phyloP scores from a whole-genome alignment of 1,284 basidiomycete genomes.

The Cryptococcus sp. region DNA sequence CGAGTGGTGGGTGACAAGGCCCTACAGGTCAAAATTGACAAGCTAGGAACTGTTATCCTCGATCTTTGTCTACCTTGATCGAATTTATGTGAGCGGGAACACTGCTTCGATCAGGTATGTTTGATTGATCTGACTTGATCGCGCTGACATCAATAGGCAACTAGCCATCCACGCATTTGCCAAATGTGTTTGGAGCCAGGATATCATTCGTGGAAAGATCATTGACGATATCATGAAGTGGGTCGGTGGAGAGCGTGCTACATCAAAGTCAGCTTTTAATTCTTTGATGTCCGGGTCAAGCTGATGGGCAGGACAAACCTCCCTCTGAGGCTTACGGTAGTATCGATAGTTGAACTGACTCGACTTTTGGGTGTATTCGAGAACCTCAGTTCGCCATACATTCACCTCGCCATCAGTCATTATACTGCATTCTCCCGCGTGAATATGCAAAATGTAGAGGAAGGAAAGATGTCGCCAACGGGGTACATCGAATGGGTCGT shows the following conservation, averaged over 20 bases:
- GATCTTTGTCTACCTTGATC: constrained; percentile 46
- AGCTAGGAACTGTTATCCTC: constrained; percentile 31
- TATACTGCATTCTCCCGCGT: constrained; percentile 15
- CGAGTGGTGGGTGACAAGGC: constrained; percentile 23
- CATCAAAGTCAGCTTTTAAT: constrained; percentile 41
- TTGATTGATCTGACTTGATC: neutral
- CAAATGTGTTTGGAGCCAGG: constrained; percentile 54
- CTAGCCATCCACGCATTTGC: constrained; percentile 57
- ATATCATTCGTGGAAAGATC: constrained; percentile 52
- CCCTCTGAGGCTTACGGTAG: constrained; percentile 12
- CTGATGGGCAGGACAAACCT: constrained; percentile 6
- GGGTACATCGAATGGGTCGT: constrained; percentile 35
- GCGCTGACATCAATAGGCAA: constrained; percentile 45
- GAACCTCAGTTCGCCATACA: constrained; percentile 23
- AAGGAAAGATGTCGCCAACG: constrained; percentile 15
- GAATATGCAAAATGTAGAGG: constrained; percentile 15
- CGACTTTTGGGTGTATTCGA: constrained; percentile 18
- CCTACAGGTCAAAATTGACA: neutral
- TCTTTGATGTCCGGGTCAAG: constrained; percentile 19
- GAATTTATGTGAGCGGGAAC: constrained; percentile 27
- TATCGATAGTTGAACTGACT: constrained; percentile 14
- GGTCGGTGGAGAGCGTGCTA: constrained; percentile 56
- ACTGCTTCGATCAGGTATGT: constrained; percentile 33
- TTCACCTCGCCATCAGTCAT: constrained; percentile 17
- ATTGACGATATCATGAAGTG: constrained; percentile 56